Base-by-base conservation (phyloP, 108 stramenopile species). In the Fragilaria crotonensis region DNA sequence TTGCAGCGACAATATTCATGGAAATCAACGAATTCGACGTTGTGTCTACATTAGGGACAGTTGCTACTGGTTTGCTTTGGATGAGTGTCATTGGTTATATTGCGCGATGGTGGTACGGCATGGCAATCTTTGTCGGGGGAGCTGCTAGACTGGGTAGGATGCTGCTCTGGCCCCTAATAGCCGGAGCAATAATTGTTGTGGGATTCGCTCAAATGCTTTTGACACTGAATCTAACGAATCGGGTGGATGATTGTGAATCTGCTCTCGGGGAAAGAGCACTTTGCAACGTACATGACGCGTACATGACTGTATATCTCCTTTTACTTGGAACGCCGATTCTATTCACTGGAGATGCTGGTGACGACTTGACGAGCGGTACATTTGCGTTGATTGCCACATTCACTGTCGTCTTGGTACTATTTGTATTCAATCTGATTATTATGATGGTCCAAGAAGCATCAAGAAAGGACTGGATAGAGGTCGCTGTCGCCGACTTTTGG, bases 401-500 rank as follows among this genome's bases (percentile, higher is more conserved):
- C 54, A 60, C 66, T 4, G 9, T 73, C 14, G 19, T 67, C 2
- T 65, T 51, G 63, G n/a, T 67, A 19, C 17, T 54, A 17, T 64
- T 55, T 52, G 41, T 59, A 2, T 20, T 71, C 52, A 67, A 55
- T 30, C 54, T 73, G 33, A 33, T 64, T 26, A 21, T 64, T 2
- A 19, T 23, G 11, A 5, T 65, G 3, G 57, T 73, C 4, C 62
- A 57, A 22, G 77, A 67, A 55, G 64, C 66, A 26, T 33, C 25
- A 1, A 41, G 46, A 17, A 45, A 66, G 25, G 57, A 70, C 36
- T 58, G 51, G 7, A 33, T 57, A 2, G 45, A 73, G 21, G 45
- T 78, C 48, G 60, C 72, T 3, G 33, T 68, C 45, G 28, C 33
- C 19, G 65, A 57, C 54, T 78, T 55, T 30, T 78, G 77, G 77